phyloP scores from a whole-genome alignment of 768 basidiomycete species.

The Psilocybe tampanensis region DNA sequence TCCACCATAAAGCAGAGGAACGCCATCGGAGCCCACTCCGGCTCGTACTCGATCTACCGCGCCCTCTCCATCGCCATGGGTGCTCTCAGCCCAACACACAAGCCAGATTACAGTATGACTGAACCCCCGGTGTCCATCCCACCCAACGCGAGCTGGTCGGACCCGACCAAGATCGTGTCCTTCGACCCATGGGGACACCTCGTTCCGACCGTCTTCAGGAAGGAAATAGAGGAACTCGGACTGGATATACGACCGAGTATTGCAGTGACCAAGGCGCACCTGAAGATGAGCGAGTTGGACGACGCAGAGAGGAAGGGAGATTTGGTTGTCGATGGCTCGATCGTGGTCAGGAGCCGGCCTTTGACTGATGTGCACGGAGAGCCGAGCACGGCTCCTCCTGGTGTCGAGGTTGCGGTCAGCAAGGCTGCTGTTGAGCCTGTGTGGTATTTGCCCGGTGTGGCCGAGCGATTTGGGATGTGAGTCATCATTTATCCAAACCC shows the following conservation, averaged over 20 bases:
- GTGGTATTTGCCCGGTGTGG: conserved; percentile 94
- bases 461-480: conserved; percentile 91
- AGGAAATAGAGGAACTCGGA: conserved; percentile 61
- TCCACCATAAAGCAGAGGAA: conserved; percentile 88
- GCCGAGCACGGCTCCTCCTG: conserved; percentile 57
- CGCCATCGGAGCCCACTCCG: conserved; percentile 91
- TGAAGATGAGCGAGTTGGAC: conserved; percentile 95
- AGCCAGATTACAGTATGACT: conserved; percentile 80
- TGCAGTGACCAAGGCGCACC: conserved; percentile 88
- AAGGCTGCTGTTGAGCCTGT: conserved; percentile 98
- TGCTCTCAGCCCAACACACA: conserved; percentile 74
- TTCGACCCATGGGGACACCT: conserved; percentile 96
- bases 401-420: conserved; percentile 85
- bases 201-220: conserved; percentile 69
- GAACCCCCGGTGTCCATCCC: conserved; percentile 85
- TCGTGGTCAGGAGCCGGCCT: conserved; percentile 73
- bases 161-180: conserved; percentile 80
- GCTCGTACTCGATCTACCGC: conserved; percentile 93
- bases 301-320: conserved; percentile 74
- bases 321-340: conserved; percentile 76
- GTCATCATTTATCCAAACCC: conserved; percentile 26
- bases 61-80: conserved; percentile 93
- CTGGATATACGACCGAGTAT: conserved; percentile 92
- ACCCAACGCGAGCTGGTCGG: conserved; percentile 76
- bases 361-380: conserved; percentile 66